phyloP scores from a whole-genome alignment of 129 eudicot species.

The Pseudognaphalium luteoalbum region DNA sequence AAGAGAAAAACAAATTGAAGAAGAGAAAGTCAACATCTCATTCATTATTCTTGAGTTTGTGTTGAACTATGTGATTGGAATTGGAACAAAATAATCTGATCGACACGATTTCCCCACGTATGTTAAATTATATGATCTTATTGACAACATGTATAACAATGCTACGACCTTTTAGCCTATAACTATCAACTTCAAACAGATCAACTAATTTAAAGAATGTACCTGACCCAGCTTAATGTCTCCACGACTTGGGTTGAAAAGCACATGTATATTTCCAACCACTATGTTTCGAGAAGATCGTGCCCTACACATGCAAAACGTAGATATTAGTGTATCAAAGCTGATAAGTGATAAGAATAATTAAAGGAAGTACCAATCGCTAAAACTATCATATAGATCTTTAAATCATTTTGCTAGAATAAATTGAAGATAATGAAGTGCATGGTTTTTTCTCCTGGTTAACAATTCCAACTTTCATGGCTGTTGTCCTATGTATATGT shows the following conservation, averaged over 20 bases:
- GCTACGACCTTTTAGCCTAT: background rate
- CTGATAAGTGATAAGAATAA: background rate
- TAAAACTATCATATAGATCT: background rate
- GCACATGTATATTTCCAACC: slow-evolving; percentile 87
- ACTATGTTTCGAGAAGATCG: slow-evolving; percentile 49
- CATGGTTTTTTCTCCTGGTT: slow-evolving; percentile 4
- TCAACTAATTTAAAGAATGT: slow-evolving; percentile 6
- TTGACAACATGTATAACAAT: background rate
- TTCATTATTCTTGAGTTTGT: background rate
- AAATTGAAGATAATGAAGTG: background rate
- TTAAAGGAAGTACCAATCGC: background rate
- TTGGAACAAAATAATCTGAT: background rate
- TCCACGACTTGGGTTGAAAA: slow-evolving; percentile 87
- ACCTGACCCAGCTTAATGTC: slow-evolving; percentile 94
- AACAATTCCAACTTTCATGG: background rate
- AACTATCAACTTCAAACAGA: background rate
- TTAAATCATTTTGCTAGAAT: background rate
- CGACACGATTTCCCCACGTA: background rate
- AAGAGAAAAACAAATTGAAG: background rate
- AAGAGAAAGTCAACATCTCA: background rate
- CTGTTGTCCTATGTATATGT: slow-evolving; percentile 9
- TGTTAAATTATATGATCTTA: background rate
- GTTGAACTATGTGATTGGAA: background rate
- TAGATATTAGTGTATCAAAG: background rate
- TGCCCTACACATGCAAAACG: slow-evolving; percentile 32